A percentile compares a stretch with the other conserved stretches of the same genome.
Conservation (phyloP, 2,329 filamentous ascomycete genomes). For the Xylaria sp. region DNA sequence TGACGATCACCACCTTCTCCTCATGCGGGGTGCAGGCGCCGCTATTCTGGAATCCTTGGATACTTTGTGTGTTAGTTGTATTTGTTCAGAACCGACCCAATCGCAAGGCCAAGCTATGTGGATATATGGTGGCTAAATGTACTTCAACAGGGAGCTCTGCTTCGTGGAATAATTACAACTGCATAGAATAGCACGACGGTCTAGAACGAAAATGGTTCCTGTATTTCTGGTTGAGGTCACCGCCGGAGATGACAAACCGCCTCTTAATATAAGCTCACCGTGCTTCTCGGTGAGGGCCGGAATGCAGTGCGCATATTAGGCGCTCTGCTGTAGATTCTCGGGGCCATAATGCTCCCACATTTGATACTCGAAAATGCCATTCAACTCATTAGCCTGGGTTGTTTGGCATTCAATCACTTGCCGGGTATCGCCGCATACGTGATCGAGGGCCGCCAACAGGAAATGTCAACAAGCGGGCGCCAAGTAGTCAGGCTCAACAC, state of each 20-base stretch:
- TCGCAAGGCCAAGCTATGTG: conserved; percentile 6
- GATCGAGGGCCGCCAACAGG: not conserved
- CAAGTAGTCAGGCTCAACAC: conserved; percentile 50
- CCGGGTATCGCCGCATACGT: conserved; percentile 9
- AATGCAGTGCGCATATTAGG: not conserved
- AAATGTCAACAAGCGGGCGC: conserved; percentile 35
- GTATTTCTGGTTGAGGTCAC: not conserved
- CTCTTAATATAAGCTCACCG: conserved; percentile 13
- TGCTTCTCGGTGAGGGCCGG: not conserved
- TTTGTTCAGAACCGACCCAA: conserved; percentile 26
- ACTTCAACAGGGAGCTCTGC: conserved; percentile 4
- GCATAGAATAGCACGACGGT: conserved; percentile 8
- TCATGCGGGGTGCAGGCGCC: conserved; percentile 23
- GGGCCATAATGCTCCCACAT: conserved; percentile 12
- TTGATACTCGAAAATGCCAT: conserved; percentile 11
- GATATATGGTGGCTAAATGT: conserved; percentile 17
- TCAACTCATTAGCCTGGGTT: conserved; percentile 15
- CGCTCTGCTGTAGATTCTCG: too few relatives aligned
- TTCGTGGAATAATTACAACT: conserved; percentile 29
- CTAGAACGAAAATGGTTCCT: not conserved
- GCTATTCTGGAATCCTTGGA: not conserved
- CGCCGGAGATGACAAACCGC: not conserved
- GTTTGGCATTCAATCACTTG: conserved; percentile 9
- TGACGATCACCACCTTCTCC: conserved; percentile 17
- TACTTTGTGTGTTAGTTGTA: not conserved